Percentiles rank a stretch among this genome's conserved stretches.
phyloP scores from a whole-genome alignment of 345 rosid genomes.

The Theobroma cacao region DNA sequence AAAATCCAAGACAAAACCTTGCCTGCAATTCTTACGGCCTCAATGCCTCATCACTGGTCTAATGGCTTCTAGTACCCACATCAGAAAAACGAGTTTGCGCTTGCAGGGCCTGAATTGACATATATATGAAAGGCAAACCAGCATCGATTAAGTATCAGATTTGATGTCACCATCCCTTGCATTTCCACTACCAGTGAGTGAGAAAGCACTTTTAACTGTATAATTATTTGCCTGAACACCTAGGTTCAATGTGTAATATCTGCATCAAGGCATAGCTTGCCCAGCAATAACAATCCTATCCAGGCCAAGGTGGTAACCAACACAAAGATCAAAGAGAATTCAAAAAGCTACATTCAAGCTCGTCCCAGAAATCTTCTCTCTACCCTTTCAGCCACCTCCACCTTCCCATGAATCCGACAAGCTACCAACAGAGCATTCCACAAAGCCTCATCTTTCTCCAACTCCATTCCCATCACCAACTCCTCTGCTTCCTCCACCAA shows the following conservation, averaged over 20 bases:
- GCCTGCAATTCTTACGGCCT: background rate
- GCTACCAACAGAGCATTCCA: slow-evolving; percentile 25
- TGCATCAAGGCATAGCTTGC: background rate
- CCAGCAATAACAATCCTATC: background rate
- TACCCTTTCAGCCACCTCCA: slow-evolving; percentile 29
- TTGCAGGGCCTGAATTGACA: background rate
- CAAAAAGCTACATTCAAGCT: background rate
- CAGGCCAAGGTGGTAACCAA: background rate
- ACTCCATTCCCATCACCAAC: slow-evolving; percentile 27
- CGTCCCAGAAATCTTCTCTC: slow-evolving; percentile 11
- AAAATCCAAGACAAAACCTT: background rate
- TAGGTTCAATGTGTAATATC: background rate
- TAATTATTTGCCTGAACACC: background rate
- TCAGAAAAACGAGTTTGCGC: background rate
- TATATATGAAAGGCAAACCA: background rate
- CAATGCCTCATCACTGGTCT: background rate
- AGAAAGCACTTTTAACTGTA: background rate
- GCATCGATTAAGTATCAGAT: background rate
- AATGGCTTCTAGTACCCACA: background rate
- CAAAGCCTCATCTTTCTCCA: slow-evolving; percentile 24
- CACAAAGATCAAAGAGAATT: background rate
- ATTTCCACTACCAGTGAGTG: background rate
- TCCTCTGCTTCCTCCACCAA: slow-evolving; percentile 34
- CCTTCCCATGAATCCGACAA: slow-evolving; percentile 30
- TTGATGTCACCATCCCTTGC: background rate